phyloP scores from a whole-genome alignment of 139 green algal species.

The Volvox reticuliferus region DNA sequence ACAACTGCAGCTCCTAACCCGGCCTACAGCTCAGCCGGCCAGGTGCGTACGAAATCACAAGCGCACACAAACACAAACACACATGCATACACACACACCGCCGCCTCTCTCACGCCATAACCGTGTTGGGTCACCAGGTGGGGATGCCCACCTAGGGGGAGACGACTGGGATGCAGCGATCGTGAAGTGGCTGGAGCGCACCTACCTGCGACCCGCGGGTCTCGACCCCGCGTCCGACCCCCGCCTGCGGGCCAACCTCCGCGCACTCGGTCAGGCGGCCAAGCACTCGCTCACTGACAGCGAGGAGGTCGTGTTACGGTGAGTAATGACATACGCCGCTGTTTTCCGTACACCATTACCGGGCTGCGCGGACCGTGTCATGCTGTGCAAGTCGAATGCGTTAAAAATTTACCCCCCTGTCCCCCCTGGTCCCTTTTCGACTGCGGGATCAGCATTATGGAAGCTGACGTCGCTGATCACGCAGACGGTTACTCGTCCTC shows the following conservation, averaged over 20 bases:
- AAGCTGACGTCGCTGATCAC: no score
- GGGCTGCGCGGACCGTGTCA: no score
- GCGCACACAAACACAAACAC: no score
- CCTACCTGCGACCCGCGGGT: slow-evolving; percentile 64
- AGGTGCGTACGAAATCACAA: no score
- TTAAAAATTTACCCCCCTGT: no score
- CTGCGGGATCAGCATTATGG: no score
- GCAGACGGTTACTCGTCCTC: no score
- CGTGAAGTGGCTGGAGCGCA: slow-evolving; percentile 69
- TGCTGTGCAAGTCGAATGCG: no score
- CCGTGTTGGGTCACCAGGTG: slow-evolving; percentile 64
- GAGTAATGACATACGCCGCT: background rate
- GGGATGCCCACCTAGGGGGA: slow-evolving; percentile 87
- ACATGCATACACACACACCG: background rate
- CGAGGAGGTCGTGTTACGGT: slow-evolving; percentile 66
- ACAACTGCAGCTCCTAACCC: no score
- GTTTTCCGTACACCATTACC: no score
- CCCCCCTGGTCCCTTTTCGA: no score
- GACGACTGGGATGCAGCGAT: slow-evolving; percentile 90
- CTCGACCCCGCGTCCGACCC: slow-evolving; percentile 52
- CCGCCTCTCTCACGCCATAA: background rate
- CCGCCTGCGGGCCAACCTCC: slow-evolving; percentile 67
- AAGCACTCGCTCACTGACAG: slow-evolving; percentile 80
- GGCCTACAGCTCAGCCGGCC: no score
- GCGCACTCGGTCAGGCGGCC: slow-evolving; percentile 78